phyloP scores from a whole-genome alignment of 2,329 filamentous ascomycete species.

The Seiridium cupressi region DNA sequence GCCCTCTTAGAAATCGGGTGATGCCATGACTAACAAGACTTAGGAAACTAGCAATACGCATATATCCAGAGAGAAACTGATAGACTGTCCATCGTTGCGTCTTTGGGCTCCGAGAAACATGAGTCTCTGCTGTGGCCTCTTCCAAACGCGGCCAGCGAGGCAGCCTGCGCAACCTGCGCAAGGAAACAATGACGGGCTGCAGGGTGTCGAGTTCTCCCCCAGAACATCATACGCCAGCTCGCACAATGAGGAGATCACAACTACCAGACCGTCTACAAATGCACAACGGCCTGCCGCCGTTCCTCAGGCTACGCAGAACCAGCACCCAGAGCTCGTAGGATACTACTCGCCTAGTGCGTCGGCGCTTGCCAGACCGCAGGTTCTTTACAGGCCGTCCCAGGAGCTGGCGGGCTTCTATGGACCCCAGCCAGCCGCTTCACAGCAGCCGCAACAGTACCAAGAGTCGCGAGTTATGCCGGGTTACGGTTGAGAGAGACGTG shows the following conservation, averaged over 20 bases:
- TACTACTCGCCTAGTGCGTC: slow-evolving; percentile 20
- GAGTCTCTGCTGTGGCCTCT: slow-evolving; percentile 9
- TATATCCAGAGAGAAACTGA: no score
- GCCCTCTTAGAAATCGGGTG: no score
- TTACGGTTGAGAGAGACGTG: neutral
- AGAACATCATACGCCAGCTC: slow-evolving; percentile 18
- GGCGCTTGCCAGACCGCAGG: neutral
- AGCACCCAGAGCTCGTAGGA: slow-evolving; percentile 18
- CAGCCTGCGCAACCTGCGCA: neutral
- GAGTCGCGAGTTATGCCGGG: neutral
- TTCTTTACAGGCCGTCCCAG: slow-evolving; percentile 5
- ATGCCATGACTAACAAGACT: no score
- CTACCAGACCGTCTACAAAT: neutral
- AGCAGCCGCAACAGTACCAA: neutral
- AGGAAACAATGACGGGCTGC: slow-evolving; percentile 7
- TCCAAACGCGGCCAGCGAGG: neutral
- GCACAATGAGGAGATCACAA: slow-evolving; percentile 1
- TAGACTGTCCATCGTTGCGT: no score
- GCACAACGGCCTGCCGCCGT: neutral
- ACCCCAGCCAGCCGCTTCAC: neutral
- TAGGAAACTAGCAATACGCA: no score
- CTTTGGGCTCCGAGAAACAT: neutral
- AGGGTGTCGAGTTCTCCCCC: slow-evolving; percentile 20
- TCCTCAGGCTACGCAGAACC: neutral
- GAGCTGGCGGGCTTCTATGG: slow-evolving; percentile 21